phyloP scores from a whole-genome alignment of 2,329 filamentous ascomycete genomes.

The Chrysoporthe cubensis region DNA sequence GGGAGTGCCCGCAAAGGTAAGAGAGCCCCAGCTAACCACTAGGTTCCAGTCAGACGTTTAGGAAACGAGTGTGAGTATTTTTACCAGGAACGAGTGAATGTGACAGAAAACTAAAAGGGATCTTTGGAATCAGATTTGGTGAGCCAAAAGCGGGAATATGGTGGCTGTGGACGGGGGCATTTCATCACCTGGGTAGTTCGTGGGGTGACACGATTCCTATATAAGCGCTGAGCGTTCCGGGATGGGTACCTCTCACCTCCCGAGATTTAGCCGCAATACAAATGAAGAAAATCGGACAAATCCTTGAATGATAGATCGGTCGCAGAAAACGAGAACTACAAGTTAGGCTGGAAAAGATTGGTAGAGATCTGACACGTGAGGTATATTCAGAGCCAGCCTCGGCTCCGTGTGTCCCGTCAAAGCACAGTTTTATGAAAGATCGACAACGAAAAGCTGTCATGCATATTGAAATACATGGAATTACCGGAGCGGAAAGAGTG shows the following conservation, averaged over 20 bases:
- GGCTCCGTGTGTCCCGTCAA: neutral
- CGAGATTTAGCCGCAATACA: slow-evolving; percentile 37
- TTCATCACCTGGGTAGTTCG: slow-evolving; percentile 20
- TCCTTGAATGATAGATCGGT: slow-evolving; percentile 10
- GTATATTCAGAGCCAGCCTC: slow-evolving; percentile 1
- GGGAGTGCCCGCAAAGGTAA: neutral
- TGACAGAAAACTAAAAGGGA: neutral
- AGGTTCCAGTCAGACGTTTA: neutral
- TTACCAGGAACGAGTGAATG: slow-evolving; percentile 7
- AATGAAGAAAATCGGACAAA: slow-evolving; percentile 29
- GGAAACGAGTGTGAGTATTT: neutral
- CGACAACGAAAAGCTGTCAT: slow-evolving; percentile 29
- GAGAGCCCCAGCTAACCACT: neutral
- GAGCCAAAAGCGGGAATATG: neutral
- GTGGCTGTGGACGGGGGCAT: neutral
- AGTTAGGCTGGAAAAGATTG: neutral
- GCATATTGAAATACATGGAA: slow-evolving; percentile 34
- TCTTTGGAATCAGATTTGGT: neutral
- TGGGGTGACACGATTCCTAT: slow-evolving; percentile 28
- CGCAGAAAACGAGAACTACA: neutral
- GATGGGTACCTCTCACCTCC: slow-evolving; percentile 27
- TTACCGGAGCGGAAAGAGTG: slow-evolving; percentile 33
- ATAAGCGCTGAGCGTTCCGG: slow-evolving; percentile 30
- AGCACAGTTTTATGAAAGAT: slow-evolving; percentile 13
- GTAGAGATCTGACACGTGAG: slow-evolving; percentile 16